Base-by-base conservation (phyloP, 345 rosid species). In the Hevea brasiliensis region DNA sequence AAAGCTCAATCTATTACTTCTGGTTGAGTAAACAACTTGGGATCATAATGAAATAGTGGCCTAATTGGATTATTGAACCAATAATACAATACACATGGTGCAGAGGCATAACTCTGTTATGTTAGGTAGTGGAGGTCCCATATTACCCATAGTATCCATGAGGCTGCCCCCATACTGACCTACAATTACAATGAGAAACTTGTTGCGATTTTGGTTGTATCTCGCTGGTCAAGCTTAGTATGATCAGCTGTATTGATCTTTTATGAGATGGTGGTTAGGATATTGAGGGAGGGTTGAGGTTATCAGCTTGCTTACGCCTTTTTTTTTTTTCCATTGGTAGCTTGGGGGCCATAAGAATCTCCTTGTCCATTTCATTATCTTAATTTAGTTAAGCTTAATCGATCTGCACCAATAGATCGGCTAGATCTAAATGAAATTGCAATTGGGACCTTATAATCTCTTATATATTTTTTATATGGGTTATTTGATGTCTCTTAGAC, bases 401-500 rank as follows among this genome's bases (percentile, higher is more conserved):
- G 18, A 66, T 55, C 21, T 63, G 70, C 53, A 32, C 74, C 71
- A 56, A n/a, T 47, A 7, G 4, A 57, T 11, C 40, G 29, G 53
- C n/a, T 45, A 13, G 76, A 57, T 64, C 44, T 48, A 14, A 32
- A 50, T 59, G 54, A 8, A 51, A 51, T 67, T 67, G 74, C 66
- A 21, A 45, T 1, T 44, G 51, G 68, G 14, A 45, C 44, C 58
- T 44, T 14, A 23, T 66, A 14, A 57, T 14, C 6, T 66, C 65
- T 29, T 29, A 14, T n/a, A 37, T 14, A 4, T 44, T 42, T n/a
- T 8, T 6, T 14, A 24, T 13, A 6, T 42, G 73, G 77, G 76
- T 20, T 42, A 45, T 47, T 1, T 54, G 67, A 17, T 83, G 80
- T 74, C 74, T 68, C 79, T 61, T 44, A 45, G 81, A 79, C 65